phyloP scores from a whole-genome alignment of 2,329 filamentous ascomycete species.

The Colletotrichum viniferum region DNA sequence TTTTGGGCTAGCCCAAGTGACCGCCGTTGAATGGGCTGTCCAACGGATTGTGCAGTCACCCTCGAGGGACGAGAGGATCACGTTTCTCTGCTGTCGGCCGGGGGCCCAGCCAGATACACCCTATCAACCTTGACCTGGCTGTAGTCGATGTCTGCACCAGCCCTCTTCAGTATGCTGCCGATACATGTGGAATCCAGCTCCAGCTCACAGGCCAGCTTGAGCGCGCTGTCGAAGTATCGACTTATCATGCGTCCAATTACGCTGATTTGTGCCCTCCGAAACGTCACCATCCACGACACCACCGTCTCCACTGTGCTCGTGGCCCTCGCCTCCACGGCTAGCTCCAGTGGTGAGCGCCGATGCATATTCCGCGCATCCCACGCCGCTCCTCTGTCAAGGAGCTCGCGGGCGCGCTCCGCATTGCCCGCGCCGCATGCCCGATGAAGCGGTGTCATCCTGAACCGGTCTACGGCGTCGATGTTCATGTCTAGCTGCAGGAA shows the following conservation, averaged over 20 bases:
- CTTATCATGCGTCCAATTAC: fast-evolving
- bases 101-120: neutral
- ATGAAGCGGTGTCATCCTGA: neutral
- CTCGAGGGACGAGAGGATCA: neutral
- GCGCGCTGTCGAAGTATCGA: neutral
- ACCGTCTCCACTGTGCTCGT: neutral
- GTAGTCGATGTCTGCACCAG: neutral
- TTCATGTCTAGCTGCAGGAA: neutral
- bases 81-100: neutral
- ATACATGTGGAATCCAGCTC: neutral
- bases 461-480: neutral
- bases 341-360: neutral
- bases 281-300: neutral
- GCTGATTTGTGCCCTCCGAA: neutral
- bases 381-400: neutral
- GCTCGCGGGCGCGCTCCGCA: fast-evolving
- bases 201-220: neutral
- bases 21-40: neutral
- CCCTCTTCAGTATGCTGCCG: neutral
- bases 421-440: neutral
- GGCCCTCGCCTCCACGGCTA: neutral
- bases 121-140: neutral
- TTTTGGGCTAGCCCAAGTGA: neutral
- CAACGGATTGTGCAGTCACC: neutral
- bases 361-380: neutral